Conservation (phyloP, 2,329 filamentous ascomycete genomes). For the Cercospora sojina region DNA sequence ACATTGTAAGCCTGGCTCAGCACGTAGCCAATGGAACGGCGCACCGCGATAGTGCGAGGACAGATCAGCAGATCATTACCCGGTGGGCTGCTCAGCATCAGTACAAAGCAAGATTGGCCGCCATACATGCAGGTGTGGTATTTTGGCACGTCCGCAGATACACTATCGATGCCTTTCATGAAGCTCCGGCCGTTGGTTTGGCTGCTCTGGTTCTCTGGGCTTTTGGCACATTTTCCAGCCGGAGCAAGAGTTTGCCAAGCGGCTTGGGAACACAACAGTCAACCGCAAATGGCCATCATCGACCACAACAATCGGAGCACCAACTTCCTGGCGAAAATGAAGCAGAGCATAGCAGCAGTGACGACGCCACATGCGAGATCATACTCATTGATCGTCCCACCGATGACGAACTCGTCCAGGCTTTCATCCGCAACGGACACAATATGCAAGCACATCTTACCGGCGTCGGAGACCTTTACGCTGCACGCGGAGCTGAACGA, state of each 20-base stretch:
- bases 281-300: not conserved
- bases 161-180: conserved; percentile 56
- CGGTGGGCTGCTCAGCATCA: conserved; percentile 54
- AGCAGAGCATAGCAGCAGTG: conserved; percentile 9
- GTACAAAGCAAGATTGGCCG: conserved; percentile 57
- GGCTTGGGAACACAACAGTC: not conserved
- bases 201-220: conserved; percentile 66
- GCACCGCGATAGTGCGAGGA: conserved; percentile 5
- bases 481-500: conserved; percentile 38
- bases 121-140: conserved; percentile 54
- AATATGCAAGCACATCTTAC: conserved; percentile 53
- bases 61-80: conserved; percentile 34
- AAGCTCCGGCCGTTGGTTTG: conserved; percentile 65
- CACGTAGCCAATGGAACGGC: conserved; percentile 35
- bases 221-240: conserved; percentile 42
- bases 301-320: not conserved
- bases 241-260: not conserved
- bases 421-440: conserved; percentile 54
- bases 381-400: conserved; percentile 57
- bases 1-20: conserved; percentile 47
- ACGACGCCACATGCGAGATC: conserved; percentile 33
- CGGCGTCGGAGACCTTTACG: conserved; percentile 54
- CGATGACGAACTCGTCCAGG: conserved; percentile 59
- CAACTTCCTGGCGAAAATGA: not conserved
- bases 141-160: conserved; percentile 56